Evolutionary conservation across 2,329 filamentous ascomycete genomes (phyloP).

Genomic region (Cladosporium sp.): DNA sequence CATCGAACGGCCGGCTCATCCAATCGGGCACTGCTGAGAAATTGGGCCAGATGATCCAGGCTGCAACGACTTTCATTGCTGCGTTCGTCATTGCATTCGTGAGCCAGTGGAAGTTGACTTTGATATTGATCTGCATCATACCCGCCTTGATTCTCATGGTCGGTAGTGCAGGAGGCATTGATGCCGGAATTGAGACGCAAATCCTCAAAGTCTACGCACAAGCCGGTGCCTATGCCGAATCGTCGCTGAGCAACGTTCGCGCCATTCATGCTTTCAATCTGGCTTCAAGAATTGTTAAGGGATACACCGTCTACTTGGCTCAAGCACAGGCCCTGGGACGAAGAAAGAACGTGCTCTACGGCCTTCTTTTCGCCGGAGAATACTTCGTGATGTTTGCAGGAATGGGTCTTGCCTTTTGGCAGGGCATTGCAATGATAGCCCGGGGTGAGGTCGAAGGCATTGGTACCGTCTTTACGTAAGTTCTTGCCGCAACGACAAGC

Average conservation of each 20-base stretch:
- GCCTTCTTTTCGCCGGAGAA: constrained; percentile 39
- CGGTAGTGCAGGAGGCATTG: neutral
- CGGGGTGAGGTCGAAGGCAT: constrained; percentile 28
- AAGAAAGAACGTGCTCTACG: constrained; percentile 42
- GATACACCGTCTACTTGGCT: constrained; percentile 41
- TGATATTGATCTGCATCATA: neutral
- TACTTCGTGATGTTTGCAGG: constrained; percentile 40
- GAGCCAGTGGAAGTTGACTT: constrained; percentile 36
- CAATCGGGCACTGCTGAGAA: constrained; percentile 40
- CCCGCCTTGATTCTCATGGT: neutral
- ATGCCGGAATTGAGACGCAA: neutral
- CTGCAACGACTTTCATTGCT: constrained; percentile 35
- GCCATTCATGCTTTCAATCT: constrained; percentile 49
- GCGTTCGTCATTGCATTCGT: constrained; percentile 38
- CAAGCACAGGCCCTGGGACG: constrained; percentile 41
- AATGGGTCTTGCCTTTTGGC: constrained; percentile 40
- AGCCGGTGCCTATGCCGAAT: constrained; percentile 46
- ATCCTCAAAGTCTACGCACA: constrained; percentile 35
- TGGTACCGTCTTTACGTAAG: constrained; percentile 32
- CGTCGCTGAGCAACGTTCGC: constrained; percentile 46
- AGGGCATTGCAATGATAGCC: constrained; percentile 36
- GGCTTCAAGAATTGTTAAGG: constrained; percentile 35
- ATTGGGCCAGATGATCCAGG: constrained; percentile 30
- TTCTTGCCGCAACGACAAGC: neutral
- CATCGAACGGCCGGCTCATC: constrained; percentile 45